A percentile compares a stretch with the other conserved stretches of the same genome.
phyloP scores from a whole-genome alignment of 768 basidiomycete genomes.

The Phanerodontia chrysosporium region DNA sequence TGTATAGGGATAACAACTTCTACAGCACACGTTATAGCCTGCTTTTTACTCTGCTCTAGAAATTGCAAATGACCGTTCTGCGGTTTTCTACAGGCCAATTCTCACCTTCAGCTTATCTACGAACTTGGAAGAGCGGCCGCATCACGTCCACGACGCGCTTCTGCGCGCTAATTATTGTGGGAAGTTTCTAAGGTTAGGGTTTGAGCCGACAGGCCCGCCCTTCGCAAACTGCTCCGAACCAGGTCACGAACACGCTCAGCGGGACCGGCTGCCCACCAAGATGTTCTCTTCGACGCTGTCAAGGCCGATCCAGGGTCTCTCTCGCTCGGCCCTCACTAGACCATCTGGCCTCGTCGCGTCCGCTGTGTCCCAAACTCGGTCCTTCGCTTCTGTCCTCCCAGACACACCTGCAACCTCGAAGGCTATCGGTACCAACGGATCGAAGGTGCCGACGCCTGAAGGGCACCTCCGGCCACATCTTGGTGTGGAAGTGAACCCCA shows the following conservation, averaged over 20 bases:
- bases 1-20: too few relatives aligned
- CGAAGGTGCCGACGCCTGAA: conserved; percentile 7
- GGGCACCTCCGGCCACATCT: conserved; percentile 39
- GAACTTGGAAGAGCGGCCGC: too few relatives aligned
- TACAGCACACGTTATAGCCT: too few relatives aligned
- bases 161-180: too few relatives aligned
- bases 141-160: too few relatives aligned
- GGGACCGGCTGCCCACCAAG: neutral
- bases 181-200: neutral
- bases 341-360: neutral
- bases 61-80: too few relatives aligned
- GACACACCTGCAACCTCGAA: neutral
- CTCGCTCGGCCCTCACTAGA: neutral
- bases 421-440: neutral
- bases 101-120: too few relatives aligned
- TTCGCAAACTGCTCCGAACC: neutral
- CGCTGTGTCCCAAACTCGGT: conserved; percentile 1
- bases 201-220: neutral
- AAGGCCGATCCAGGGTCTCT: neutral
- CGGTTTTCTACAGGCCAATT: too few relatives aligned
- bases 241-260: neutral
- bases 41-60: too few relatives aligned
- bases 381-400: conserved; percentile 11
- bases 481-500: conserved; percentile 41
- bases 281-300: neutral